Evolutionary conservation across 2,329 filamentous ascomycete genomes (phyloP).

Genomic region (Calonectria ilicicola): DNA sequence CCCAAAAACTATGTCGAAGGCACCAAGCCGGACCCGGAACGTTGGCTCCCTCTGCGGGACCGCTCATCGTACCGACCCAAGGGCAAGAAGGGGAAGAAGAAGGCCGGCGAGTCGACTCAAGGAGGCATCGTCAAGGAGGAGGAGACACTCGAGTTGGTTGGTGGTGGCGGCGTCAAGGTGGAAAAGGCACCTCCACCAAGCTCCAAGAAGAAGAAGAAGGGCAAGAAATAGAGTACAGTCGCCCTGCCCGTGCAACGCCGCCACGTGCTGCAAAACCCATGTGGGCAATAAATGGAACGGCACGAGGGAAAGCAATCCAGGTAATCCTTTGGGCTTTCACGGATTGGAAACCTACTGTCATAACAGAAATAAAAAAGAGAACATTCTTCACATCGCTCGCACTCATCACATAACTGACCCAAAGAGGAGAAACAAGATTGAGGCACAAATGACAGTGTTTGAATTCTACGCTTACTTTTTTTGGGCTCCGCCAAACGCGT

Average conservation of each 20-base stretch:
- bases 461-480: constrained; percentile 42
- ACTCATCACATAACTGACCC: neutral
- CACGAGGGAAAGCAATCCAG: too few relatives aligned
- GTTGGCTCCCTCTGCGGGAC: constrained; percentile 93
- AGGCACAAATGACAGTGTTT: constrained; percentile 21
- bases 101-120: constrained; percentile 82
- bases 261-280: too few relatives aligned
- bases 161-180: constrained; percentile 74
- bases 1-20: constrained; percentile 81
- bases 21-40: constrained; percentile 88
- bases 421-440: neutral
- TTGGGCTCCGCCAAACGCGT: constrained; percentile 28
- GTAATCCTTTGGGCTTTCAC: neutral
- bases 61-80: constrained; percentile 90
- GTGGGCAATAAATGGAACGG: neutral
- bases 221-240: constrained; percentile 60
- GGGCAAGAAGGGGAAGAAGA: constrained; percentile 92
- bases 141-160: constrained; percentile 73
- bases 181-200: constrained; percentile 64
- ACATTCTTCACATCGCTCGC: neutral
- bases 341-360: neutral
- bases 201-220: constrained; percentile 64
- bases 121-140: constrained; percentile 85
- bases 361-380: neutral
- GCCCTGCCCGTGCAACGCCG: neutral